Conservation (phyloP, 495 filamentous ascomycete species). For the Bathelium albidoporum region DNA sequence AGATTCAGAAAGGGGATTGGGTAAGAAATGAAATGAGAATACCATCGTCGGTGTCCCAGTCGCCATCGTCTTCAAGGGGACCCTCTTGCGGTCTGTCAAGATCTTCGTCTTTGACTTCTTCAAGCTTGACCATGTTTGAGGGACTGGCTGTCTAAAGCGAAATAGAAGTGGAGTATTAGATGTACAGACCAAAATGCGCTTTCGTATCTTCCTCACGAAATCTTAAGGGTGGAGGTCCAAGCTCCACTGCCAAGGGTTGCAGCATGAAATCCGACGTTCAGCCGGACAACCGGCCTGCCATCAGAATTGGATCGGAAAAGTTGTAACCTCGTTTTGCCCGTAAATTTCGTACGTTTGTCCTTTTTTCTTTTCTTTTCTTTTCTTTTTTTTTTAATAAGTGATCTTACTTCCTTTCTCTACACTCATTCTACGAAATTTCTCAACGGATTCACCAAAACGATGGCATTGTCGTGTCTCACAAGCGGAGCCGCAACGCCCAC, state of each 20-base stretch:
- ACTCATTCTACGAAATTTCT: too few species aligned
- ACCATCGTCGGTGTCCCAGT: conserved; percentile 80
- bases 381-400: too few species aligned
- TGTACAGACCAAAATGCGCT: too few species aligned
- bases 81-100: conserved; percentile 64
- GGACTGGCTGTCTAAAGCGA: not conserved
- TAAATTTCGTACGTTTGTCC: too few species aligned
- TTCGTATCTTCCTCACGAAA: not conserved
- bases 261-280: not conserved
- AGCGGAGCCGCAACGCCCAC: not conserved
- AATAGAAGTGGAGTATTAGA: not conserved
- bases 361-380: too few species aligned
- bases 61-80: conserved; percentile 70
- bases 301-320: not conserved
- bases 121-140: conserved; percentile 85
- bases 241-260: not conserved
- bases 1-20: conserved; percentile 6
- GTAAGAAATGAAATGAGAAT: conserved; percentile 27
- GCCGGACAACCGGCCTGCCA: not conserved
- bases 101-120: conserved; percentile 91
- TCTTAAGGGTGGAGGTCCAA: not conserved
- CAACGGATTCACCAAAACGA: not conserved
- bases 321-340: too few species aligned
- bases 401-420: too few species aligned
- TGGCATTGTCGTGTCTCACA: not conserved